phyloP scores from a whole-genome alignment of 2,329 filamentous ascomycete species.

The Botrytis tulipae region DNA sequence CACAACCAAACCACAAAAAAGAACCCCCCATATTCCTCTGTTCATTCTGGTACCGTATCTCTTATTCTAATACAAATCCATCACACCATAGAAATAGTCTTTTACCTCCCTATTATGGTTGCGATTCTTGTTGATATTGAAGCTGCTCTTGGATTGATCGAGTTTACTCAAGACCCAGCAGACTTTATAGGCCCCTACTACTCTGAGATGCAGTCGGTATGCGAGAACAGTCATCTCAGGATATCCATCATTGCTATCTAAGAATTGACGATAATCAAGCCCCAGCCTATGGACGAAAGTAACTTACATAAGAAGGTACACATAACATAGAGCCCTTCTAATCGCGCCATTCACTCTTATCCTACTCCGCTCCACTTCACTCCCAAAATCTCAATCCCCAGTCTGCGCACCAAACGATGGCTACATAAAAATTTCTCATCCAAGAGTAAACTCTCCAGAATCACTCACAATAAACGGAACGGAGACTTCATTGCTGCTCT shows the following conservation, averaged over 20 bases:
- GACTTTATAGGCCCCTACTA: background rate
- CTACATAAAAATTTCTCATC: background rate
- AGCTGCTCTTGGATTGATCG: background rate
- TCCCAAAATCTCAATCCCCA: background rate
- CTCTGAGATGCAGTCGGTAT: background rate
- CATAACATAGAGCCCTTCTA: background rate
- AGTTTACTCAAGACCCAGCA: background rate
- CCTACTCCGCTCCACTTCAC: background rate
- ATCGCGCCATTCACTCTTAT: background rate
- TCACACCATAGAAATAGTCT: background rate
- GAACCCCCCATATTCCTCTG: background rate
- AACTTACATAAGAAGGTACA: no score
- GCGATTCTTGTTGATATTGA: no score
- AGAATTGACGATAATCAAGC: background rate
- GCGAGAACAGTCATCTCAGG: accelerated
- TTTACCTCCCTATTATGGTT: no score
- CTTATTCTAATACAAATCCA: background rate
- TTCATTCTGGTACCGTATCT: background rate
- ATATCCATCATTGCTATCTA: background rate
- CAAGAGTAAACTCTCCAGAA: background rate
- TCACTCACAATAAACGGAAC: background rate
- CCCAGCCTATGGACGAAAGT: no score
- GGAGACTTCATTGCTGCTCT: no score
- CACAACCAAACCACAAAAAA: background rate
- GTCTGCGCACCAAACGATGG: background rate